phyloP scores from a whole-genome alignment of 345 rosid species.

The Hibiscus syriacus region DNA sequence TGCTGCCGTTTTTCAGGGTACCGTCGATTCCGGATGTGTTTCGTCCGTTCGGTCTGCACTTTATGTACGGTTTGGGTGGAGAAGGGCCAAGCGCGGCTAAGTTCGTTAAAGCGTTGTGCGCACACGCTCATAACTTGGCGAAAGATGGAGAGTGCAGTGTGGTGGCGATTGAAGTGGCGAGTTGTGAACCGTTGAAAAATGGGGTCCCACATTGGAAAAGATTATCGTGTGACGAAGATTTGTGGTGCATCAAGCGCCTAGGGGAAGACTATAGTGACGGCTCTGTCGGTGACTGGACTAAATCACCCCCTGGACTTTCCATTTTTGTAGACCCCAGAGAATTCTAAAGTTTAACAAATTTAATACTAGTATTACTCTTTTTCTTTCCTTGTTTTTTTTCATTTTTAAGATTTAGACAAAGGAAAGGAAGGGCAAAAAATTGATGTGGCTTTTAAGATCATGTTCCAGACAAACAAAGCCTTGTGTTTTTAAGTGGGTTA shows the following conservation, averaged over 20 bases:
- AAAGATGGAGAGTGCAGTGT: slow-evolving; percentile 56
- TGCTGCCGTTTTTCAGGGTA: slow-evolving; percentile 60
- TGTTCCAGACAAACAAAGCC: not conserved
- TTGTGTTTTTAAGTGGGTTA: not conserved
- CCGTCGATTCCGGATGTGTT: slow-evolving; percentile 90
- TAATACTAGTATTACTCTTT: no score
- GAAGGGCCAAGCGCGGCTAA: slow-evolving; percentile 67
- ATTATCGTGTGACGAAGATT: slow-evolving; percentile 71
- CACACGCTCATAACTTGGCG: slow-evolving; percentile 82
- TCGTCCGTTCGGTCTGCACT: slow-evolving; percentile 69
- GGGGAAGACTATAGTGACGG: slow-evolving; percentile 80
- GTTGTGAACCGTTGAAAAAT: slow-evolving; percentile 51
- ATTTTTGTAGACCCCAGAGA: slow-evolving; percentile 99
- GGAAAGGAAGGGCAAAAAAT: not conserved
- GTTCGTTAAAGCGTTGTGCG: slow-evolving; percentile 58
- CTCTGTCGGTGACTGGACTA: slow-evolving; percentile 79
- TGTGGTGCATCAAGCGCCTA: slow-evolving; percentile 90
- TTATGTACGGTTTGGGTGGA: slow-evolving; percentile 83
- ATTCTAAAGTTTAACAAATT: slow-evolving; percentile 21
- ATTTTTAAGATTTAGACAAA: no score
- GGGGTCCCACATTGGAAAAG: slow-evolving; percentile 83
- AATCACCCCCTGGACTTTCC: slow-evolving; percentile 75
- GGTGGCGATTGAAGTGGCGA: slow-evolving; percentile 81
- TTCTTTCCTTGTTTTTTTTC: not conserved
- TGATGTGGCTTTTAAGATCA: not conserved